Evolutionary conservation across 805 yeast genomes (phyloP), one percentile per base, ranked within the genome.

Genomic region (Torulaspora maleeae): DNA sequence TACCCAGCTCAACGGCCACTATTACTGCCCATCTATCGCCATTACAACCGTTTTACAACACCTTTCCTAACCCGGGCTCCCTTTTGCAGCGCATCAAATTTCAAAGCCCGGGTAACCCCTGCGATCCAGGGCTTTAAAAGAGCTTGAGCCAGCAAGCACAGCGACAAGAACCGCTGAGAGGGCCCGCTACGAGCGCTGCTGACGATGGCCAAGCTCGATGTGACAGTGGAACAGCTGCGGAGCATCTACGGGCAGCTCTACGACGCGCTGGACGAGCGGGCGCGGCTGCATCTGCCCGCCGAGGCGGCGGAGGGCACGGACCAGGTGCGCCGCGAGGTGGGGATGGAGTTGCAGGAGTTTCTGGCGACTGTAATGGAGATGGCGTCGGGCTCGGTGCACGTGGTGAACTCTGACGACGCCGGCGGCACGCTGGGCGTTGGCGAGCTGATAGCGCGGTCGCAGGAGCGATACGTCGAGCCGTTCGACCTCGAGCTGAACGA

Each of bases 401-500:
- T 87, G 12, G 83, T 80, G 55, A 90, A 86, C 5, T 58, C 56
- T 24, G 73, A 72, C 35, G 54, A 67, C 4, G 48, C 50, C 1
- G 60, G 50, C 10, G 52, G 55, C 12, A 44, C 53, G 29, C 36
- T 51, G 6, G 29, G 54, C 9, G 41, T 65, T 9, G 43, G 54
- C 8, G 56, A 53, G 30, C 36, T 54, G 20, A 48, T 51, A 19
- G 48, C 39, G 24, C 51, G 50, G 36, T 55, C 58, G 5, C 54
- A 54, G 36, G 51, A 53, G 30, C 50, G 47, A 34, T 56, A 74
- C 46, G 73, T 79, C 7, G 93, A 83, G 59, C 88, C 90, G 0
- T 84, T 83, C 61, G 91, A 86, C 57, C 64, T 75, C 32, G 80
- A 74, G 15, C 63, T 84, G 47, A 82, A 83, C 60, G 80, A 77